Conservation (phyloP, 768 basidiomycete genomes). For the Lentinula boryana region DNA sequence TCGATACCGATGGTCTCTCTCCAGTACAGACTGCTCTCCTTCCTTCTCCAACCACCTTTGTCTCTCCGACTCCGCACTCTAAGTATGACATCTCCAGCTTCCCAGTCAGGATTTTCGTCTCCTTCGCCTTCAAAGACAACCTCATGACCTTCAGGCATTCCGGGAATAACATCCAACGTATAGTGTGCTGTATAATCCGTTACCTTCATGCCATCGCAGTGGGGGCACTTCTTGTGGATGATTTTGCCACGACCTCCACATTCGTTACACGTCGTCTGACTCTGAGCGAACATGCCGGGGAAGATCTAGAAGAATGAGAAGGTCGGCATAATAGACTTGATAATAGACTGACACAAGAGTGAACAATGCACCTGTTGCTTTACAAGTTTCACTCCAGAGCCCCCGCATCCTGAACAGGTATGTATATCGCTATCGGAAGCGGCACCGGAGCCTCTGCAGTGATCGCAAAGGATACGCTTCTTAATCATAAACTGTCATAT, state of each 20-base stretch:
- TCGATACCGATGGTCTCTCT: slow-evolving; percentile 86
- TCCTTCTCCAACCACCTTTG: slow-evolving; percentile 80
- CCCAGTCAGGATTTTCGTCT: slow-evolving; percentile 95
- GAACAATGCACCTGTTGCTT: slow-evolving; percentile 62
- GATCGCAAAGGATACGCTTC: slow-evolving; percentile 91
- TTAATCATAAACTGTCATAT: slow-evolving; percentile 77
- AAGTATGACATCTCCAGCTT: slow-evolving; percentile 88
- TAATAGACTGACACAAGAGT: no score
- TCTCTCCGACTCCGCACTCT: slow-evolving; percentile 74
- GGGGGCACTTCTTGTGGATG: slow-evolving; percentile 73
- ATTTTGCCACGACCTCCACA: slow-evolving; percentile 81
- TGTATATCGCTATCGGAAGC: slow-evolving; percentile 86
- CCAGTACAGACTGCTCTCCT: slow-evolving; percentile 90
- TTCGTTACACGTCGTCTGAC: slow-evolving; percentile 75
- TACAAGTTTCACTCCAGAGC: slow-evolving; percentile 77
- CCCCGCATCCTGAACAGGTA: slow-evolving; percentile 78
- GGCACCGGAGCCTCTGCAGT: slow-evolving; percentile 94
- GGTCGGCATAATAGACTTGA: not conserved
- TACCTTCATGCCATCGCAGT: slow-evolving; percentile 79
- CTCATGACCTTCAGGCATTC: slow-evolving; percentile 92
- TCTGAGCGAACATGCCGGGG: slow-evolving; percentile 94
- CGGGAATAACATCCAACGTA: slow-evolving; percentile 30
- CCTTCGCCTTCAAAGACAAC: slow-evolving; percentile 94
- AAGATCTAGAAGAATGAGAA: slow-evolving; percentile 47
- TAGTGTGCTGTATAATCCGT: slow-evolving; percentile 76